Percentiles rank a stretch among this genome's conserved stretches.
Evolutionary conservation across 1,284 basidiomycete species (phyloP).

Genomic region (Cutaneotrichosporon sp.): DNA sequence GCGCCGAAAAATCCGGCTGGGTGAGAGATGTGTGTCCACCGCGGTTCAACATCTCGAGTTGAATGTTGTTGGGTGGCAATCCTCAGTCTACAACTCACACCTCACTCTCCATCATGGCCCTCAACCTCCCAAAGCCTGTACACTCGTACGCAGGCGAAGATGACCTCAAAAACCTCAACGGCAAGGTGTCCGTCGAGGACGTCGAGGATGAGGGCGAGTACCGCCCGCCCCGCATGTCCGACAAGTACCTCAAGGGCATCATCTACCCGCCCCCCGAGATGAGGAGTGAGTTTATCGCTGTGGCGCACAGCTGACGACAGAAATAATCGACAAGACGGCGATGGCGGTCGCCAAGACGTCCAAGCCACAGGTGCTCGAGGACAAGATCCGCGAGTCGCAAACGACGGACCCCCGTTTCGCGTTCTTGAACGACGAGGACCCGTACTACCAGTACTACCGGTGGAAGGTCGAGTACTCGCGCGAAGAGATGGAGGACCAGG

Average conservation of each 20-base stretch:
- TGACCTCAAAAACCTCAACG: conserved; percentile 39
- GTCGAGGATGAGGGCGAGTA: conserved; percentile 38
- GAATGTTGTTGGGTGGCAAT: conserved; percentile 6
- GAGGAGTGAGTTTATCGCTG: conserved; percentile 64
- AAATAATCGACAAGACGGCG: conserved; percentile 95
- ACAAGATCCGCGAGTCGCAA: conserved; percentile 92
- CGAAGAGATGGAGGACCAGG: conserved; percentile 68
- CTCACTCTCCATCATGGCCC: conserved; percentile 31
- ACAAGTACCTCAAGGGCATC: conserved; percentile 73
- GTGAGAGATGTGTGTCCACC: neutral
- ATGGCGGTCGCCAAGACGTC: conserved; percentile 87
- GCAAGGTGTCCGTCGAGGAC: conserved; percentile 21
- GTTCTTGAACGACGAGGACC: conserved; percentile 86
- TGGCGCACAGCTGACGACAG: conserved; percentile 53
- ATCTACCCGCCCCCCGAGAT: conserved; percentile 92
- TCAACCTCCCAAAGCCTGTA: conserved; percentile 52
- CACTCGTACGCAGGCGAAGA: conserved; percentile 50
- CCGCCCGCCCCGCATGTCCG: conserved; percentile 55
- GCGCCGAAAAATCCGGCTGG: conserved; percentile 2
- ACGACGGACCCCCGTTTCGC: conserved; percentile 95
- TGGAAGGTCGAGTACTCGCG: conserved; percentile 72
- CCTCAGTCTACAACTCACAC: neutral
- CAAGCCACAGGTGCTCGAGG: conserved; percentile 86
- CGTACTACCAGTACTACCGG: conserved; percentile 95
- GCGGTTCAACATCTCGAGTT: neutral